A percentile compares a stretch with the other conserved stretches of the same genome.
These are phyloP conservation scores for Kazachstania psychrophila DNA, from an alignment of 805 yeast genomes.

Conservation along the genomic window DNA sequence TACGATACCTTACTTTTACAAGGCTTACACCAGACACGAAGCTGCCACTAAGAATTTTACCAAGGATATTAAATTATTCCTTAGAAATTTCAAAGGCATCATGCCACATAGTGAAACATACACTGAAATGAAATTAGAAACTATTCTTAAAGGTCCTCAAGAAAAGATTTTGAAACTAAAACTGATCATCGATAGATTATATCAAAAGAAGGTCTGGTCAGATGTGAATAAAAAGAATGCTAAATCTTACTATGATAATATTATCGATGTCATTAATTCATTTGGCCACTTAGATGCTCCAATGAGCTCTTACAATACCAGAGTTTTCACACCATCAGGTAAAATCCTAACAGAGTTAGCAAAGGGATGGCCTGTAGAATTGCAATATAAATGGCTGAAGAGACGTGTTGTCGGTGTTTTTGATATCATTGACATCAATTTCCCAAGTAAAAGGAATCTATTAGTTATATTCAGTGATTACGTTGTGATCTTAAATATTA, in stretches of 20 bases:
- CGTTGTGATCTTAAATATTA: conserved; percentile 51
- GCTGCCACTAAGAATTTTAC: conserved; percentile 73
- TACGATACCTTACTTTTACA: conserved; percentile 82
- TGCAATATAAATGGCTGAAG: conserved; percentile 82
- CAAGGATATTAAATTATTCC: conserved; percentile 35
- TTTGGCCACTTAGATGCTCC: conserved; percentile 51
- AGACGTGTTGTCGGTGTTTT: conserved; percentile 76
- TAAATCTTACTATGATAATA: conserved; percentile 39
- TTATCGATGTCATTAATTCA: conserved; percentile 64
- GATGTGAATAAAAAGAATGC: conserved; percentile 18
- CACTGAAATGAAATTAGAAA: conserved; percentile 45
- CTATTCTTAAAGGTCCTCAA: conserved; percentile 54
- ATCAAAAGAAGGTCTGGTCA: conserved; percentile 37
- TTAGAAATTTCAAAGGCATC: conserved; percentile 28
- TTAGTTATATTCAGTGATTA: conserved; percentile 76
- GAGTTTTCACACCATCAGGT: conserved; percentile 88
- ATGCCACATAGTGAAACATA: conserved; percentile 29
- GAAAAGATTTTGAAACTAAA: conserved; percentile 64
- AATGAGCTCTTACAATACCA: conserved; percentile 41
- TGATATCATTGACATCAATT: conserved; percentile 35
- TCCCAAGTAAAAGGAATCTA: conserved; percentile 38
- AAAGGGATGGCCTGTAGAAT: conserved; percentile 74
- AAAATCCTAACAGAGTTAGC: conserved; percentile 79
- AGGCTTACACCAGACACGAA: conserved; percentile 88
- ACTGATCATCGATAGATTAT: conserved; percentile 54